Conservation (phyloP, 257 asterid genomes). For the Rauvolfia tetraphylla region DNA sequence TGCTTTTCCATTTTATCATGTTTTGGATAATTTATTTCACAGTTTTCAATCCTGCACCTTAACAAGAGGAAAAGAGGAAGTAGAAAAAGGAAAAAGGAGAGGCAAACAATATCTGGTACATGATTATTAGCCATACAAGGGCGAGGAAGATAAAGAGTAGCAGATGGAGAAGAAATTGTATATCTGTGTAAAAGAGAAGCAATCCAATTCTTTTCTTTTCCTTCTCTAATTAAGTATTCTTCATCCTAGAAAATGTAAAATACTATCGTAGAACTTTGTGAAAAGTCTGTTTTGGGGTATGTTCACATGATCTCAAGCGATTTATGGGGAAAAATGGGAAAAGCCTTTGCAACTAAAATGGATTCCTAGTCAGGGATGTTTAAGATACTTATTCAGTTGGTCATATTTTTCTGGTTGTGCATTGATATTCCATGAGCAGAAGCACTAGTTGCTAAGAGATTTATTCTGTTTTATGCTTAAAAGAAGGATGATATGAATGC, state of each 20-base stretch:
- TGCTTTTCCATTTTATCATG: background rate
- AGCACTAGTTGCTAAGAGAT: background rate
- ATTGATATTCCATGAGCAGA: background rate
- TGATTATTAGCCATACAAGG: background rate
- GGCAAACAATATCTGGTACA: background rate
- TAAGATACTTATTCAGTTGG: background rate
- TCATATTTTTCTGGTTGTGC: background rate
- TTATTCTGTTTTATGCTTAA: background rate
- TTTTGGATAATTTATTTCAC: background rate
- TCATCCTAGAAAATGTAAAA: background rate
- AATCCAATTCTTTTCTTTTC: background rate
- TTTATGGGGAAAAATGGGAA: background rate
- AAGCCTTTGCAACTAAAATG: background rate
- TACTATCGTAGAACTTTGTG: background rate
- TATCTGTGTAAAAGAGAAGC: background rate
- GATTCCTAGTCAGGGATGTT: background rate
- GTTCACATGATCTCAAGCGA: background rate
- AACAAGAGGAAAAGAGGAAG: background rate
- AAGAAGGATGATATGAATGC: background rate
- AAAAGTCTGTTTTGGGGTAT: background rate
- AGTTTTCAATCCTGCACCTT: background rate
- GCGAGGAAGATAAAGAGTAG: background rate
- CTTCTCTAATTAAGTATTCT: background rate
- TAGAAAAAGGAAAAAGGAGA: background rate
- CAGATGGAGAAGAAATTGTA: background rate